Base-by-base conservation (phyloP, 441 rosid species). In the Populus trichocarpa region DNA sequence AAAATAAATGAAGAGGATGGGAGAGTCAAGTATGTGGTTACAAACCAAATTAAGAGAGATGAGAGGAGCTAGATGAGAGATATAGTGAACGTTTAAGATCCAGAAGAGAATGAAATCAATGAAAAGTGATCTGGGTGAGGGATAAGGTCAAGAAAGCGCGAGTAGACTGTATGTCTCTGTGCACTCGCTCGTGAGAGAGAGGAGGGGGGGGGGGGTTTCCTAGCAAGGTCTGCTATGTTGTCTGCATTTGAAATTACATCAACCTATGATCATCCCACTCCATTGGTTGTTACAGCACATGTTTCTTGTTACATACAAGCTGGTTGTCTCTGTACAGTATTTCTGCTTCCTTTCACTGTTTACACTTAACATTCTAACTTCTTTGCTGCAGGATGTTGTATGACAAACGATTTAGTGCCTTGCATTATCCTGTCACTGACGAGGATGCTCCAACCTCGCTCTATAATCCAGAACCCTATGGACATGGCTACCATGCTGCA, bases 371-470 rank as follows among this genome's bases (percentile, higher is more conserved):
- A 14, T n/a, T 36, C 74, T n/a, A 35, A 8, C 69, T 40, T 4
- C 61, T 70, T 61, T 75, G 11, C 76, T 87, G 81, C 94, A 97
- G 99, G 90, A 85, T 94, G 74, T 85, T 97, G 40, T 97, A 91
- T 70, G 98, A 97, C 84, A 94, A 93, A 84, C 84, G 98, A 78
- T 97, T 97, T 83, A 90, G 84, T 76, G 99, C 88, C 78, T 97
- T 97, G 81, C 99, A 93, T 85, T 97, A 86, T 82, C 99, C 99
- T 66, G 99, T 97, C 82, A 78, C 87, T 20, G 99, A 97, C 72
- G 99, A 97, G 84, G n/a, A n/a, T n/a, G n/a, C n/a, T n/a, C n/a
- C n/a, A n/a, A n/a, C n/a, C n/a, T n/a, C n/a, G n/a, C n/a, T n/a
- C n/a, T n/a, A n/a, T n/a, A n/a, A n/a, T n/a, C n/a, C n/a, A n/a